Evolutionary conservation across 192 early-diverging fungal genomes (phyloP), one percentile per base, ranked within the genome.

Genomic region (Coemansia sp.): DNA sequence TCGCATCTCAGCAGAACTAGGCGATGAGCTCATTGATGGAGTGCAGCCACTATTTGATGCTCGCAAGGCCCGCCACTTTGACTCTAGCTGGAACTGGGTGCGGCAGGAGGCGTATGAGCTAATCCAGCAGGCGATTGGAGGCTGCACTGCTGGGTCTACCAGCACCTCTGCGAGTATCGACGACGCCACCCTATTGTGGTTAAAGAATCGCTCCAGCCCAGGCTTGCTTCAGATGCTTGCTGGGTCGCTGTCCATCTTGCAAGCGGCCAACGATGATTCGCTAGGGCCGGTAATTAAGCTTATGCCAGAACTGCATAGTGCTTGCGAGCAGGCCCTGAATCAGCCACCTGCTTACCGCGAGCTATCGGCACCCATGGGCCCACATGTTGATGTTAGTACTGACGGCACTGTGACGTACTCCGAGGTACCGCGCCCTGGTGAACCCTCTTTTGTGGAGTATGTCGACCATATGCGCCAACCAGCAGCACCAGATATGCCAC

Each of bases 21-120:
- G 93, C 67, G 91, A 95, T 13, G 71, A 73, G n/a, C 20, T 67
- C 0, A 86, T 88, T 34, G 85, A 90, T 40, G 95, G 95, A 40
- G 91, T 94, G 77, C 82, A 85, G 50, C 90, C 92, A 9, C 33
- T 83, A 1, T 97, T 97, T 76, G 88, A 85, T 42, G 76, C 79
- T 14, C 84, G 88, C 64, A 97, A 94, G 83, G 91, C 90, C 38
- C 88, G 94, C 48, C 82, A 65, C 16, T 96, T 92, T 70, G 93
- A 96, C 65, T 96, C 94, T 26, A 88, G 88, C 87, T 97, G 95
- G 95, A 94, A 97, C 83, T 97, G 95, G 93, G 83, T 92, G 59
- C 72, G 48, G 65, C 86, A 92, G 56, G 73, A 50, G 33, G 68
- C 28, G 63, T 84, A 56, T 71, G 66, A 40, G 31, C 53, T 56